These are phyloP conservation scores for Ilex aquifolium DNA, from an alignment of 257 asterid species.

Conservation along the genomic window DNA sequence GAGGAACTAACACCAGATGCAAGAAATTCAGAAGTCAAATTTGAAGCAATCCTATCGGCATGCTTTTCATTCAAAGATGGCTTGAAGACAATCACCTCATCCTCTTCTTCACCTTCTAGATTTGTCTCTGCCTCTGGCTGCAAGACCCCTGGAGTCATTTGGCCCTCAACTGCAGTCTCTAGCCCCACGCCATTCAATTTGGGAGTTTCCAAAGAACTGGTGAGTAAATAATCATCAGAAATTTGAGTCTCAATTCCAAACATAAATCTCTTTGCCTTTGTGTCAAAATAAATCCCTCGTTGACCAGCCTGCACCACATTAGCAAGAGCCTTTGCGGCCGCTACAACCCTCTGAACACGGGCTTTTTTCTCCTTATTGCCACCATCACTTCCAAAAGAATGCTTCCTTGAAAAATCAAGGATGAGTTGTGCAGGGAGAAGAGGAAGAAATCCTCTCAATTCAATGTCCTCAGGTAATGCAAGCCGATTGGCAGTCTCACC, in stretches of 20 bases:
- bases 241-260: slow-evolving; percentile 61
- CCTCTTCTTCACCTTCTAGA: slow-evolving; percentile 50
- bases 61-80: slow-evolving; percentile 63
- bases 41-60: slow-evolving; percentile 36
- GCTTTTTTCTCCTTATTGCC: slow-evolving; percentile 53
- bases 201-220: slow-evolving; percentile 30
- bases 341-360: slow-evolving; percentile 74
- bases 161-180: slow-evolving; percentile 25
- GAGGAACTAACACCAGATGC: slow-evolving; percentile 29
- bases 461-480: slow-evolving; percentile 90
- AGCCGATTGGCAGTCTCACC: slow-evolving; percentile 68
- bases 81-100: slow-evolving; percentile 80
- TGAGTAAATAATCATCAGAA: slow-evolving; percentile 40
- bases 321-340: slow-evolving; percentile 91
- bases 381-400: slow-evolving; percentile 52
- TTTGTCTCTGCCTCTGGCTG: slow-evolving; percentile 28
- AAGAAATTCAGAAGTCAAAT: slow-evolving; percentile 26
- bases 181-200: slow-evolving; percentile 18
- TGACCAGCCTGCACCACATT: slow-evolving; percentile 52
- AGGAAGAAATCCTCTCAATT: slow-evolving; percentile 86
- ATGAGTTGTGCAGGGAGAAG: slow-evolving; percentile 80
- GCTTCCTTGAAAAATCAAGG: slow-evolving; percentile 84
- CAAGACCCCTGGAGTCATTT: slow-evolving; percentile 19
- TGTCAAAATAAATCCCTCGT: slow-evolving; percentile 62
- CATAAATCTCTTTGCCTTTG: slow-evolving; percentile 50